A percentile compares a stretch with the other conserved stretches of the same genome.
These are phyloP conservation scores for Pterulicium gracile DNA, from an alignment of 1,284 basidiomycete species.

Conservation along the genomic window DNA sequence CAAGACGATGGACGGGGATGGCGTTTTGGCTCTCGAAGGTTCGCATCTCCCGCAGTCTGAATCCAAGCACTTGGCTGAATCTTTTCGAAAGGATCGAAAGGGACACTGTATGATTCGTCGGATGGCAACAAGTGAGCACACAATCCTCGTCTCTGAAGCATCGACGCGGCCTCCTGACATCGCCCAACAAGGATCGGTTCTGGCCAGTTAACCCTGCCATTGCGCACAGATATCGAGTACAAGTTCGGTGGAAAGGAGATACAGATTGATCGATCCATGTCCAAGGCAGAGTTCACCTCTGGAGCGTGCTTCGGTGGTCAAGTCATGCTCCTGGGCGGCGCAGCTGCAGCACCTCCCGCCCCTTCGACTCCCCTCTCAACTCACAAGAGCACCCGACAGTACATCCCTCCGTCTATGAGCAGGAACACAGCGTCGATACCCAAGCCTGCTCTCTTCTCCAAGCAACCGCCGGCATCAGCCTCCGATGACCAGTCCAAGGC, in stretches of 20 bases:
- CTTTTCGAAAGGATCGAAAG: constrained; percentile 21
- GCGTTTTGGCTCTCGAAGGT: constrained; percentile 44
- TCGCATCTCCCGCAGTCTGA: constrained; percentile 8
- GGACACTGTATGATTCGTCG: constrained; percentile 40
- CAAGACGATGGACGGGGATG: constrained; percentile 88
- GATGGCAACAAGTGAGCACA: constrained; percentile 47
- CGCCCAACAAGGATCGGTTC: constrained; percentile 23
- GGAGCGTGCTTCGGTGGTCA: constrained; percentile 53
- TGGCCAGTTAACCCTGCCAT: constrained; percentile 28
- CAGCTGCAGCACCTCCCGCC: constrained; percentile 14
- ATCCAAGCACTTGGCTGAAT: no score
- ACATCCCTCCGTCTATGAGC: neutral
- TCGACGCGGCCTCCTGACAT: no score
- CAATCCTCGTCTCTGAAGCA: constrained; percentile 8
- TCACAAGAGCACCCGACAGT: constrained; percentile 12
- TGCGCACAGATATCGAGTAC: constrained; percentile 43
- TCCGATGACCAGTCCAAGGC: no score
- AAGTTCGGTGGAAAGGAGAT: constrained; percentile 60
- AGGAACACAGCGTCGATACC: no score
- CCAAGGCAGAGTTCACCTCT: constrained; percentile 48
- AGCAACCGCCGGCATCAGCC: no score
- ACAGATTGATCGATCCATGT: constrained; percentile 49
- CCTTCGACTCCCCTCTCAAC: constrained; percentile 12
- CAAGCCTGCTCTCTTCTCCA: no score
- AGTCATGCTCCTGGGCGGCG: no score